Percentiles rank a stretch among this genome's conserved stretches.
Conservation (phyloP, 768 basidiomycete genomes). For the Termitomyces sp. region DNA sequence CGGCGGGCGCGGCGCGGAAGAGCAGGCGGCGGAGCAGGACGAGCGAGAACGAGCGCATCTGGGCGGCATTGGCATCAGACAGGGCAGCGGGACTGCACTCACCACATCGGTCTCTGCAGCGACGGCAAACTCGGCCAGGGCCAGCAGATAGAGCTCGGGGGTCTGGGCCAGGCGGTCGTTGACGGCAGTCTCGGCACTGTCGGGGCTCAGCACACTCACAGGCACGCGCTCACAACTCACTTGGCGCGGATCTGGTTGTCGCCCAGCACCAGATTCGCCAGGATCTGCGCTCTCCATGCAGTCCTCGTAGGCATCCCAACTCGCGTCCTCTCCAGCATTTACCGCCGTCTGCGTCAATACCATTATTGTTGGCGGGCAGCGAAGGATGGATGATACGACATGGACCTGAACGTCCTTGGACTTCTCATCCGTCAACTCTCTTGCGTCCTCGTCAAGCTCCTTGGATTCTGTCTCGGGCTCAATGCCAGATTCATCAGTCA, state of each 20-base stretch:
- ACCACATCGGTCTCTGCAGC: conserved; percentile 77
- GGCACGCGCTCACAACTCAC: conserved; percentile 27
- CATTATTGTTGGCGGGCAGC: too few relatives aligned
- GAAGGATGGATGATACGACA: too few relatives aligned
- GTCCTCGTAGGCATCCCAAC: too few relatives aligned
- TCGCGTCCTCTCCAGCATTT: too few relatives aligned
- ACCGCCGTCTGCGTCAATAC: too few relatives aligned
- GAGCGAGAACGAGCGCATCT: conserved; percentile 86
- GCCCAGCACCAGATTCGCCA: conserved; percentile 78
- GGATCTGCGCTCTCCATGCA: too few relatives aligned
- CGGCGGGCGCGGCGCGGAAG: conserved; percentile 52
- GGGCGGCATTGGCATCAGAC: background rate
- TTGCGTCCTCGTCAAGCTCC: too few relatives aligned
- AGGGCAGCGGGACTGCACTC: conserved; percentile 20
- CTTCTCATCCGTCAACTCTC: too few relatives aligned
- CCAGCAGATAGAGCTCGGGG: conserved; percentile 65
- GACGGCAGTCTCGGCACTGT: conserved; percentile 74
- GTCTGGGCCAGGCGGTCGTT: conserved; percentile 74
- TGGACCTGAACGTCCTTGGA: too few relatives aligned
- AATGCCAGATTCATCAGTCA: too few relatives aligned
- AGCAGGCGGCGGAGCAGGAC: conserved; percentile 76
- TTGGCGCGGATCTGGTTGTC: conserved; percentile 78
- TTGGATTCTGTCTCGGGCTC: too few relatives aligned
- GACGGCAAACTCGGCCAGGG: conserved; percentile 74
- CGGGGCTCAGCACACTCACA: too few relatives aligned